Base-by-base conservation (phyloP, 2,329 filamentous ascomycete species). In the Pleomassaria siparia region DNA sequence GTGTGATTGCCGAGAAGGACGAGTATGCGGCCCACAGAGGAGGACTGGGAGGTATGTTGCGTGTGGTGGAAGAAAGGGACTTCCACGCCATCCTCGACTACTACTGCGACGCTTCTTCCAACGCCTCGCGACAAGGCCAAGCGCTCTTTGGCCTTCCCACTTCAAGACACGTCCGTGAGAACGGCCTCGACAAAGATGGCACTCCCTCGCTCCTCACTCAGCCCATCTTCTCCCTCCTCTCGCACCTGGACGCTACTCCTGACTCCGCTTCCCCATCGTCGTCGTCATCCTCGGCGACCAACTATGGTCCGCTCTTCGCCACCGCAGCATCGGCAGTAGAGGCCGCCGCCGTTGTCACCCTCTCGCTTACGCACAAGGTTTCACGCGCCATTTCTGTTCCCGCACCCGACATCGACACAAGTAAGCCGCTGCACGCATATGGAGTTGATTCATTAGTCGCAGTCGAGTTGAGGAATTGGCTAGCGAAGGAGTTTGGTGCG, bases 381-480 rank as follows among this genome's bases (percentile, higher is more conserved):
- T 24, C 41, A 12, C 25, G 28, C n/a, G 13, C 18, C 4, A 21
- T 12, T 26, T 24, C 29, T n/a, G 18, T 6, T 7, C 20, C 12
- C 4, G 5, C 15, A 28, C 29, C 12, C 10, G 39, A 47, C 2
- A 18, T 47, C 9, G 40, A 43, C 21, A 4, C 18, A 4, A 4
- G 16, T n/a, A 20, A 24, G 28, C 40, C 40, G 4, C 8, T 42
- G 11, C 3, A 4, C 4, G 18, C 11, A 2, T 60, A 53, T 15
- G 62, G 63, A 0, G 48, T 60, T 0, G 64, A 66, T 39, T 64
- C 58, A 0, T 47, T 67, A 1, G 49, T 64, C 1, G 63, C 62
- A 0, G 49, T 65, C 1, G 63, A 67, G 42, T 28, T 67, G 8
- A 50, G 49, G 21, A 59, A 56, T 18, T 63, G 62, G 63, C 29